Conservation (phyloP, 176 grass and related monocot species). For the sorghum (Sorghum bicolor) region Sorghum_bicolor_NCBIv3 NC_012871.2:62211501-62212000, state of each 20-base stretch:
- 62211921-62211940: slow-evolving; percentile 3
- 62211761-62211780: not conserved
- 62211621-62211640: not conserved
- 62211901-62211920: not conserved
- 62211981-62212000: slow-evolving; percentile 38
- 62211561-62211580: not conserved
- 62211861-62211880: not conserved
- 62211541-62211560: not conserved
- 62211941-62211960: not conserved
- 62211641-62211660: not conserved
- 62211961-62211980: not conserved
- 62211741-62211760: slow-evolving; percentile 26
- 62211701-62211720: not conserved
- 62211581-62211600: not conserved
- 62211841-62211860: not conserved
- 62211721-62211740: not conserved
- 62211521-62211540: not conserved
- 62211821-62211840: not conserved
- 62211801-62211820: not conserved
- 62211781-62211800: not conserved
- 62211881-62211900: not conserved
- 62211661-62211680: slow-evolving; percentile 10
- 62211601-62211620: not conserved
- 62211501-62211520: not conserved
- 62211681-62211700: not conserved